Percentiles rank a stretch among this genome's conserved stretches.
phyloP scores from a whole-genome alignment of 2,329 filamentous ascomycete genomes.

The Lithohypha guttulata region DNA sequence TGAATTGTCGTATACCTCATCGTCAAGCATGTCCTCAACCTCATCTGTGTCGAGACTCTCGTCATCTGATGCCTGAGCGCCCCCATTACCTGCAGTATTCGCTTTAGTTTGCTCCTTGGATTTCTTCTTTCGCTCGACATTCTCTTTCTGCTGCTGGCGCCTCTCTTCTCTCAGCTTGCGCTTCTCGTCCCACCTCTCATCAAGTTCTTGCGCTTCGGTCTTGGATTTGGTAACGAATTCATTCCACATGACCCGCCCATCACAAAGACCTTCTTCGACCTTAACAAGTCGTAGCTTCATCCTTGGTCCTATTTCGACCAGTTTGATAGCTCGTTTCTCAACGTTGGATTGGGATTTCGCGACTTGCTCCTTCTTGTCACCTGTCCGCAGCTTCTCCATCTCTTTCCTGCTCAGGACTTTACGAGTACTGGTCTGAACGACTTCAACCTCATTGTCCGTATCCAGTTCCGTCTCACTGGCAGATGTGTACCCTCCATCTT shows the following conservation, averaged over 20 bases:
- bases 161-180: conserved; percentile 72
- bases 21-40: conserved; percentile 26
- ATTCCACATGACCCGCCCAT: conserved; percentile 93
- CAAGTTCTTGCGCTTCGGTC: conserved; percentile 65
- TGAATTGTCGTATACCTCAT: conserved; percentile 21
- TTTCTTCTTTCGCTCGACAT: conserved; percentile 76
- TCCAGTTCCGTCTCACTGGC: conserved; percentile 89
- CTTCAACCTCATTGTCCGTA: conserved; percentile 90
- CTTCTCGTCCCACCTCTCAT: conserved; percentile 70
- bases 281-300: conserved; percentile 85
- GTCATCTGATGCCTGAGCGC: conserved; percentile 42
- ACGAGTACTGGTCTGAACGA: conserved; percentile 48
- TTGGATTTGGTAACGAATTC: conserved; percentile 81
- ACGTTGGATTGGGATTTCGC: conserved; percentile 38
- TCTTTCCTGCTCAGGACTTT: conserved; percentile 44
- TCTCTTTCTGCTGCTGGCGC: conserved; percentile 73
- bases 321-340: conserved; percentile 78
- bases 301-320: conserved; percentile 83
- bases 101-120: conserved; percentile 42
- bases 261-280: conserved; percentile 86
- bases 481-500: conserved; percentile 75
- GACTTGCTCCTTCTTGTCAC: conserved; percentile 28
- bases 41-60: conserved; percentile 41
- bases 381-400: conserved; percentile 35
- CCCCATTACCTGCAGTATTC: conserved; percentile 33